phyloP scores from a whole-genome alignment of 2,329 filamentous ascomycete species.

The Diaporthe capsici region DNA sequence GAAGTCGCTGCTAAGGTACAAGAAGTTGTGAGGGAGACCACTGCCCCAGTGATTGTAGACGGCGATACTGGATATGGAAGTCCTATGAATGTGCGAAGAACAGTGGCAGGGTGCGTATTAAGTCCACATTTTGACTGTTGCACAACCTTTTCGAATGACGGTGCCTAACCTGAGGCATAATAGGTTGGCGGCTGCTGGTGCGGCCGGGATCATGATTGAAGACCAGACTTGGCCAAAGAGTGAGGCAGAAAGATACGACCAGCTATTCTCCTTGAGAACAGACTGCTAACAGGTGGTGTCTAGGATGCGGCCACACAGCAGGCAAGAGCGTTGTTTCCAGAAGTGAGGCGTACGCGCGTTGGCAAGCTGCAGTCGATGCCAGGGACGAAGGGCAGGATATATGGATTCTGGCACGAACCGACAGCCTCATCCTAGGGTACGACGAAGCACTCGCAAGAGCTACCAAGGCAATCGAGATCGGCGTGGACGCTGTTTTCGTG shows the following conservation, averaged over 20 bases:
- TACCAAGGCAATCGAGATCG: neutral
- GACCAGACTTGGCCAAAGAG: constrained; percentile 8
- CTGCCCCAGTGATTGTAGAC: neutral
- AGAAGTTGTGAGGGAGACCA: neutral
- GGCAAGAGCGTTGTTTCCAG: constrained; percentile 9
- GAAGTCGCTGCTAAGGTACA: neutral
- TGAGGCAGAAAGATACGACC: neutral
- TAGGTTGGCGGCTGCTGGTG: neutral
- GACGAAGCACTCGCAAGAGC: constrained; percentile 4
- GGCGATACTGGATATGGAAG: neutral
- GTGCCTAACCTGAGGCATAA: neutral
- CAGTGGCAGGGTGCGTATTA: neutral
- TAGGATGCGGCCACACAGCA: constrained; percentile 12
- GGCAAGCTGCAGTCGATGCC: constrained; percentile 7
- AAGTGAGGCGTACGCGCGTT: constrained; percentile 1
- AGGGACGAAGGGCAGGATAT: constrained; percentile 4
- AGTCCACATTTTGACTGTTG: neutral
- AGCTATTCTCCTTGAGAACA: neutral
- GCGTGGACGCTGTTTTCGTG: constrained; percentile 10
- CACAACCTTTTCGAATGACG: neutral
- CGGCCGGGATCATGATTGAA: constrained; percentile 7
- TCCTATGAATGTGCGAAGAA: constrained; percentile 14
- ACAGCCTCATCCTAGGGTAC: constrained; percentile 10
- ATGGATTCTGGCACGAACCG: neutral
- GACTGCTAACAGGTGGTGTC: neutral